These are phyloP conservation scores for Chytriomyces sp. DNA, from an alignment of 192 early-diverging fungal species.

Conservation along the genomic window DNA sequence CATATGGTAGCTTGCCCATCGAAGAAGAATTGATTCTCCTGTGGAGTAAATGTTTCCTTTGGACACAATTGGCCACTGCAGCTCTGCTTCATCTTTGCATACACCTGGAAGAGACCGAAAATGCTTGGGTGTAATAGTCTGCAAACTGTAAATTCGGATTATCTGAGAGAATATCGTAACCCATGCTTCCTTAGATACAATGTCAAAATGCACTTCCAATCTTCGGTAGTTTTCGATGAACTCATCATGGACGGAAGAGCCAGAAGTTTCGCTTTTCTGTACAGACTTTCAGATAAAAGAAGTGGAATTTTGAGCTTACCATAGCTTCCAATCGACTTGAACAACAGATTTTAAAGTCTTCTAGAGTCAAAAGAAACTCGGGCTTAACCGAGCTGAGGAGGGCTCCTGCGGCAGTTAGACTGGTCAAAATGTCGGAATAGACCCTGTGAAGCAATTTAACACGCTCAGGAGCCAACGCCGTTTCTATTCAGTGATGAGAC, in stretches of 20 bases:
- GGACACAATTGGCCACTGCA: constrained; percentile 37
- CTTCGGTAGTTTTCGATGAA: constrained; percentile 28
- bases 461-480: constrained; percentile 19
- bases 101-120: constrained; percentile 43
- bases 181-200: constrained; percentile 57
- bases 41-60: constrained; percentile 32
- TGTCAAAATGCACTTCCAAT: constrained; percentile 32
- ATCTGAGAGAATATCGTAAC: constrained; percentile 48
- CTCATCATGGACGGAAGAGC: constrained; percentile 43
- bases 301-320: constrained; percentile 25
- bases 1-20: constrained; percentile 45
- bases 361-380: constrained; percentile 47
- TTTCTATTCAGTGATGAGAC: no score
- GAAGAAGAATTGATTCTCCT: constrained; percentile 44
- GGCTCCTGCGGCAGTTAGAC: constrained; percentile 40
- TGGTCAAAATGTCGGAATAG: constrained; percentile 38
- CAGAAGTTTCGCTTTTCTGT: constrained; percentile 11
- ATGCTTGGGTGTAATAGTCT: constrained; percentile 30
- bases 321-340: constrained; percentile 11
- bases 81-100: constrained; percentile 32
- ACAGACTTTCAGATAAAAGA: constrained; percentile 8
- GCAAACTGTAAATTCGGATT: constrained; percentile 41
- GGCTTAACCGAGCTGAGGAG: constrained; percentile 49
- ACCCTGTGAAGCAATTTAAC: constrained; percentile 25
- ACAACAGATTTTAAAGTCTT: constrained; percentile 37